phyloP scores from a whole-genome alignment of 495 filamentous ascomycete species.

The Aspergillus saccharolyticus region DNA sequence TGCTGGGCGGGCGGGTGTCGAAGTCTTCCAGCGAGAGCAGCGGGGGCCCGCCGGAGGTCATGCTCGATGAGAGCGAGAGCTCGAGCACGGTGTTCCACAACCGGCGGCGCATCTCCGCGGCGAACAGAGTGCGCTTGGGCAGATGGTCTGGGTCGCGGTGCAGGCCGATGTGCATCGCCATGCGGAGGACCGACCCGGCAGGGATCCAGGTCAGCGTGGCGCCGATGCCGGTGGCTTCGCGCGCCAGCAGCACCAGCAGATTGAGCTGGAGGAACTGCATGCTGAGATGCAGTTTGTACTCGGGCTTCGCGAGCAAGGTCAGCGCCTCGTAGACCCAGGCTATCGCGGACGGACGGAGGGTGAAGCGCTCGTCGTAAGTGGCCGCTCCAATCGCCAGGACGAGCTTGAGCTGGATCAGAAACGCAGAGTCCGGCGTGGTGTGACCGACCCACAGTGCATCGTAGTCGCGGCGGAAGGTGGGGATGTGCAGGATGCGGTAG shows the following conservation, averaged over 20 bases:
- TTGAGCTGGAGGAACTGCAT: slow-evolving; percentile 43
- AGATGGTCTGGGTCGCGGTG: slow-evolving; percentile 53
- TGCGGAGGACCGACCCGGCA: slow-evolving; percentile 48
- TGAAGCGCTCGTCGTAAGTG: slow-evolving; percentile 28
- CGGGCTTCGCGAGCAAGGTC: slow-evolving; percentile 47
- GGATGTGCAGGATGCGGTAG: slow-evolving; percentile 55
- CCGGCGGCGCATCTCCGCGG: slow-evolving; percentile 53
- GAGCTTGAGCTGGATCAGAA: slow-evolving; percentile 47
- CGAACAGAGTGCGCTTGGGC: slow-evolving; percentile 33
- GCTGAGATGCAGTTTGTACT: slow-evolving; percentile 43
- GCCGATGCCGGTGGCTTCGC: slow-evolving; percentile 42
- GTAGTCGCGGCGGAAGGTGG: slow-evolving; percentile 45
- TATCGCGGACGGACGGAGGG: slow-evolving; percentile 32
- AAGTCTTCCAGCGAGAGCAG: slow-evolving; percentile 47
- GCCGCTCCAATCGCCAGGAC: slow-evolving; percentile 48
- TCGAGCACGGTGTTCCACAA: slow-evolving; percentile 60
- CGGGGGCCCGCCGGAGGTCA: slow-evolving; percentile 48
- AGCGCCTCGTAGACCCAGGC: slow-evolving; percentile 49
- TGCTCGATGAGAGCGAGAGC: slow-evolving; percentile 45
- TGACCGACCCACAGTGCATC: slow-evolving; percentile 23
- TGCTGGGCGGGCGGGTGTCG: slow-evolving; percentile 50
- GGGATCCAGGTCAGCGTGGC: slow-evolving; percentile 53
- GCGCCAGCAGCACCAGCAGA: slow-evolving; percentile 45
- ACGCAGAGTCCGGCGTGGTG: slow-evolving; percentile 16
- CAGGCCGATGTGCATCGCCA: slow-evolving; percentile 56